Evolutionary conservation across 2,329 filamentous ascomycete species (phyloP).

Genomic region (Dactylellina sp.): DNA sequence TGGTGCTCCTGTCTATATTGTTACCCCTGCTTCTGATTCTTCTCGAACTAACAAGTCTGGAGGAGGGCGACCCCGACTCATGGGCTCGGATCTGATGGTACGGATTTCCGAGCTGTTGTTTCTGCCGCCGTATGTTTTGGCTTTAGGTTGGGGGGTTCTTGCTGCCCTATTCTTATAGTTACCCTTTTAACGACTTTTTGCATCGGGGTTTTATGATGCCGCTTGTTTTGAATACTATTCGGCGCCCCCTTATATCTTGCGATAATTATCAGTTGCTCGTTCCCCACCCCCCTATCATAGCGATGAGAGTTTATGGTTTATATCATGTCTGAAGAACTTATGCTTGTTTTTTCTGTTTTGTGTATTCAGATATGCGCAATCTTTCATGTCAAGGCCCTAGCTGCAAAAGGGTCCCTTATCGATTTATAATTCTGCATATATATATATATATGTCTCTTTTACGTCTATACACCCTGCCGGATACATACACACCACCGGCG

Average conservation of each 20-base stretch:
- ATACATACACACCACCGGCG: not conserved
- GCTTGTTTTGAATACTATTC: no score
- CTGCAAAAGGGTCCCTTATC: not conserved
- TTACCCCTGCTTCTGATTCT: slow-evolving; percentile 60
- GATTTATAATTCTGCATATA: slow-evolving; percentile 15
- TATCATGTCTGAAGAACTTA: not conserved
- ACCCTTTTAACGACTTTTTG: not conserved
- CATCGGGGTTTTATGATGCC: not conserved
- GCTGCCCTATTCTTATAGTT: slow-evolving; percentile 48
- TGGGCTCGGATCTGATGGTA: slow-evolving; percentile 28
- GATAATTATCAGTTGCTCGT: not conserved
- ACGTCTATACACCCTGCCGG: not conserved
- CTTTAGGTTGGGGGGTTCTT: slow-evolving; percentile 42
- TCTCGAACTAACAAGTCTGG: slow-evolving; percentile 32
- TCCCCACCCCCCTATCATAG: no score
- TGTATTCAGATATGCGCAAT: not conserved
- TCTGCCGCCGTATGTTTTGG: slow-evolving; percentile 36
- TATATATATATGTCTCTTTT: not conserved
- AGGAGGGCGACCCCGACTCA: slow-evolving; percentile 49
- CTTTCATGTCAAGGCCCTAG: not conserved
- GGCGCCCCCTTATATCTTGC: not conserved
- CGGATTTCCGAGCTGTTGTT: slow-evolving; percentile 41
- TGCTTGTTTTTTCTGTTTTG: not conserved
- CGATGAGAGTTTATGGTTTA: slow-evolving; percentile 20
- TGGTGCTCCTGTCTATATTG: slow-evolving; percentile 60